Evolutionary conservation across 805 yeast genomes (phyloP), one percentile per base, ranked within the genome.

Genomic region (Myxozyma melibiosi): DNA sequence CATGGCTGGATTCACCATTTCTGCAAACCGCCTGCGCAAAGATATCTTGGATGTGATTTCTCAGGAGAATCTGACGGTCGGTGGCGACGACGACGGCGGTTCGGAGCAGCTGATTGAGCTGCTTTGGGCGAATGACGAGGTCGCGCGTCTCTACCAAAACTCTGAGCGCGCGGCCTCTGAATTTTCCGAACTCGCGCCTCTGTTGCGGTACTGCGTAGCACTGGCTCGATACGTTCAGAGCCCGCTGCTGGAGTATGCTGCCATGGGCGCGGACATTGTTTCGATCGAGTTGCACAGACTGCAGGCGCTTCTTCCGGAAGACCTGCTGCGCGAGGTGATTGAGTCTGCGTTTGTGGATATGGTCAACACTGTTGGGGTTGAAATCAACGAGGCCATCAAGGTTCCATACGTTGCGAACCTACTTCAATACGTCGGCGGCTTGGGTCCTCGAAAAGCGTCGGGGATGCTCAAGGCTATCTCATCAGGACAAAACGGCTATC

Each of bases 381-480:
- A 92, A 65, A 85, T 94, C 67, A 92, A 94, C 67, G 91, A 86
- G 61, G 96, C 97, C 6, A 85, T 90, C 4, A 77, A 90, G 57
- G 88, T 87, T 54, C 76, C 83, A 0, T 88, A 89, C 67, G 73
- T 83, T 58, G 88, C 96, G 2, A 80, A 82, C 33, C 72, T 83
- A 51, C 76, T 94, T 59, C 94, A 84, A 30, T 94, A 81, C 68
- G 82, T 94, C 49, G 83, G 95, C 7, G 99, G 99, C 24, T 78
- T 94, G 58, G 99, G 99, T 41, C 96, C 96, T 49, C 85, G 99
- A 75, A 94, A 94, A 72, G 92, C 98, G 0, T 80, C 87, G 27
- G 96, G 96, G 45, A 78, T 94, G 58, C 69, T 92, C 42, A 88
- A 90, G 71, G 88, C 88, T 40, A 84, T 94, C 62, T 90, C 87